These are phyloP conservation scores for Prunella vulgaris DNA, from an alignment of 257 asterid genomes.

Conservation along the genomic window DNA sequence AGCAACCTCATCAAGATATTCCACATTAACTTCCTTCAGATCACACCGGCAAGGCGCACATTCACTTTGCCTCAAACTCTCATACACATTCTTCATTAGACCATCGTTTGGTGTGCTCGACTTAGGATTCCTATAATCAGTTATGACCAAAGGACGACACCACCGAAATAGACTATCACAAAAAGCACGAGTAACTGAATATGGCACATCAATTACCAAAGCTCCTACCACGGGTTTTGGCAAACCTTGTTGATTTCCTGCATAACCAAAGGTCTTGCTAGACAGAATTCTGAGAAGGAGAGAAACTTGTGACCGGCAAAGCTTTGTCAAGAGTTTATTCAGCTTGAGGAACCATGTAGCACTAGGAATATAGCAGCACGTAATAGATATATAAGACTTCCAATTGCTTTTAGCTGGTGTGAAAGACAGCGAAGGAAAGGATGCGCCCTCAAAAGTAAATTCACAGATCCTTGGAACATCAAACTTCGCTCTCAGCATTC, in stretches of 20 bases:
- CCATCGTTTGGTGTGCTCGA: background rate
- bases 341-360: background rate
- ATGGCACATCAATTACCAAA: background rate
- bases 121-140: background rate
- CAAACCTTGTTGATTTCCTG: background rate
- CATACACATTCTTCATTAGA: background rate
- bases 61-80: background rate
- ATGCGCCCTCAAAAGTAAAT: background rate
- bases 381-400: background rate
- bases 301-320: background rate
- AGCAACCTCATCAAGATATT: background rate
- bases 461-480: constrained; percentile 8
- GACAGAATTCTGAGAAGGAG: background rate
- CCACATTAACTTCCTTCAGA: background rate
- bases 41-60: background rate
- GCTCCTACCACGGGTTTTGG: background rate
- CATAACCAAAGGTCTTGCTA: rapidly evolving
- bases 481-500: background rate
- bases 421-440: background rate
- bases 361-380: background rate
- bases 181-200: background rate
- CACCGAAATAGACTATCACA: background rate
- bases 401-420: background rate
- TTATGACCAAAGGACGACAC: constrained; percentile 10
- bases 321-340: background rate